phyloP scores from a whole-genome alignment of 768 basidiomycete genomes.

The Rhodosporidiobolus odoratus region DNA sequence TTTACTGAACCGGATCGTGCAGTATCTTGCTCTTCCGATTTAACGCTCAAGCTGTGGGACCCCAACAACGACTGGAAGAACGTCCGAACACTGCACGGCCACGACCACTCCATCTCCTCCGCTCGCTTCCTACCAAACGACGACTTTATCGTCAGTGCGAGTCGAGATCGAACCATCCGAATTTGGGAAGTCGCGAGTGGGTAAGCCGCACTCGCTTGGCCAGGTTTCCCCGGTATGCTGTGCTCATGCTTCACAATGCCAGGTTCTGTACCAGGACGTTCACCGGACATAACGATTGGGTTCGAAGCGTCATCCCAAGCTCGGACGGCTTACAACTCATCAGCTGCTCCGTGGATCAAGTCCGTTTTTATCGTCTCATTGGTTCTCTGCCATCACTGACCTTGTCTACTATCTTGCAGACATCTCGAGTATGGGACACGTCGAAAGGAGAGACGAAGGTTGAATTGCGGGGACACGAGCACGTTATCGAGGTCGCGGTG shows the following conservation, averaged over 20 bases:
- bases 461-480: conserved; percentile 80
- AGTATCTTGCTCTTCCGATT: conserved; percentile 75
- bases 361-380: conserved; percentile 46
- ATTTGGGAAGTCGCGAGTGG: conserved; percentile 81
- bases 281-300: conserved; percentile 76
- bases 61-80: conserved; percentile 85
- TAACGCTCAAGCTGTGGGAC: conserved; percentile 91
- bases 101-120: conserved; percentile 84
- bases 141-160: conserved; percentile 75
- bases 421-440: conserved; percentile 69
- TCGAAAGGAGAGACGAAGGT: conserved; percentile 68
- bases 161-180: conserved; percentile 77
- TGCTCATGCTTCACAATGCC: neutral
- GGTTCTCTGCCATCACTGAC: conserved; percentile 1
- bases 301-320: conserved; percentile 55
- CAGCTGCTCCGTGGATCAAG: conserved; percentile 83
- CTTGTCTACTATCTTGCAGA: conserved; percentile 51
- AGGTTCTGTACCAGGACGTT: conserved; percentile 74
- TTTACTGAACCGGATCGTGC: neutral
- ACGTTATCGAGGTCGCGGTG: conserved; percentile 72
- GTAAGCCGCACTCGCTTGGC: conserved; percentile 51
- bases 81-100: conserved; percentile 75
- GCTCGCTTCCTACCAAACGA: conserved; percentile 81
- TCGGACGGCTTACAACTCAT: conserved; percentile 67
- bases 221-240: neutral